Evolutionary conservation across 2,329 filamentous ascomycete genomes (phyloP).

Genomic region (Onygenales sp.): DNA sequence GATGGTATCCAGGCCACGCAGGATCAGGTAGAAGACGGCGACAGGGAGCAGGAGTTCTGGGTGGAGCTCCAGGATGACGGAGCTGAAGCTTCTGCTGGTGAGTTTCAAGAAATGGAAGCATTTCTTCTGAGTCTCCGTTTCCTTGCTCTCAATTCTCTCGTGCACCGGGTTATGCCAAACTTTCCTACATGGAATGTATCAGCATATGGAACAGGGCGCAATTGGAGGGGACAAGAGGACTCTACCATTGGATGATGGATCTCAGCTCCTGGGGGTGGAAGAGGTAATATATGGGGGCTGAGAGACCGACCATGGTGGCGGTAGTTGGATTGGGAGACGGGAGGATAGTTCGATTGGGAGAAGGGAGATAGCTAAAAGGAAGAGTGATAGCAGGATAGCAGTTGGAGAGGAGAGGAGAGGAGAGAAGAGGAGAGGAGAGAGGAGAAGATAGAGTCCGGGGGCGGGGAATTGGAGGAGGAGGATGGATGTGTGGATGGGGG

Average conservation of each 20-base stretch:
- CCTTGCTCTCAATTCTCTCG: slow-evolving; percentile 65
- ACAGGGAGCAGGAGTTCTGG: slow-evolving; percentile 86
- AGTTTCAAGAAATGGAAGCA: slow-evolving; percentile 80
- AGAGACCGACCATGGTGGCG: slow-evolving; percentile 30
- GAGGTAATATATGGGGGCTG: slow-evolving; percentile 58
- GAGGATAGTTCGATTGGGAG: slow-evolving; percentile 9
- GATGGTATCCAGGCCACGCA: slow-evolving; percentile 92
- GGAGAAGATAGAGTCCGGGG: slow-evolving; percentile 6
- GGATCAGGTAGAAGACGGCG: slow-evolving; percentile 81
- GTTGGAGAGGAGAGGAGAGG: not conserved
- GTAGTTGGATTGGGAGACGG: slow-evolving; percentile 11
- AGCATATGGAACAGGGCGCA: not conserved
- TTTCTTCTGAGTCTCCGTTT: slow-evolving; percentile 61
- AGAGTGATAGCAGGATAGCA: not conserved
- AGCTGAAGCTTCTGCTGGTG: slow-evolving; percentile 86
- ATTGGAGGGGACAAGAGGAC: slow-evolving; percentile 3
- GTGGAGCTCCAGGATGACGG: slow-evolving; percentile 92
- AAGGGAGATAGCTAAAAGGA: slow-evolving; percentile 11
- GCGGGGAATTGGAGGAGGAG: not conserved
- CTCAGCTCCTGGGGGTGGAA: slow-evolving; percentile 70
- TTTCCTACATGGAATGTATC: slow-evolving; percentile 53
- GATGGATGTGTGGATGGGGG: not conserved
- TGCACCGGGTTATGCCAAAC: slow-evolving; percentile 94
- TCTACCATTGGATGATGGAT: slow-evolving; percentile 80
- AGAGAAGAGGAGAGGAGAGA: slow-evolving; percentile 9